Evolutionary conservation across 2,329 filamentous ascomycete genomes (phyloP), one percentile per base, ranked within the genome.

Genomic region (Colletotrichum horii): DNA sequence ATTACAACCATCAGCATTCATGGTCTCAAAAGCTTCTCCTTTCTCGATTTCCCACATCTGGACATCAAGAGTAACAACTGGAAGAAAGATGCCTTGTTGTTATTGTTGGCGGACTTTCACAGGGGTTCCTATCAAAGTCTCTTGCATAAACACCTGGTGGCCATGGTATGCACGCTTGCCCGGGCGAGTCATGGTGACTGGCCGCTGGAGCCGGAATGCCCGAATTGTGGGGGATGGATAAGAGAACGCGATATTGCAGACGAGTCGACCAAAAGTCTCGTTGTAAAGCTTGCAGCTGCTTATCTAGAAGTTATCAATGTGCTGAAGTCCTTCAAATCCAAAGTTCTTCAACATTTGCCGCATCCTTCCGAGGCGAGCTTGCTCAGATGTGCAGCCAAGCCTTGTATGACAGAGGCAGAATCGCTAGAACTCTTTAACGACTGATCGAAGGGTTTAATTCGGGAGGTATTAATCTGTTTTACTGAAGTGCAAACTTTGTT

Each of bases 321-420:
- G 14, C n/a, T 52, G n/a, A 2, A 22, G 43, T 24, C 11, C n/a
- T 22, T 52, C 11, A 14, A 52, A 52, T 14, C 12, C 43, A 24
- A 3, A n/a, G 38, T 48, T 48, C n/a, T 52, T 0, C 12, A 22
- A 22, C 7, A 0, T 0, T 22, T 52, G 3, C n/a, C 3, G 43
- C 43, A 52, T 52, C n/a, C 3, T 22, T 52, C n/a, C 12, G 43
- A 22, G 6, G 11, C 43, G 43, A 52, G 43, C n/a, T 52, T 52
- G 0, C n/a, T 9, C 0, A 22, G 43, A 22, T 52, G 24, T 22
- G 14, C 43, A 52, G 43, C 43, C 43, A 52, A 52, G 43, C 43
- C 43, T 52, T 52, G 43, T n/a, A 52, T 52, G 43, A 22, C 43
- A 22, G 11, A 52, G n/a, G 12, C 43, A 52, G 43, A 52, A 14